Evolutionary conservation across 768 basidiomycete species (phyloP), one percentile per base, ranked within the genome.

Genomic region (Mycena belliarum): DNA sequence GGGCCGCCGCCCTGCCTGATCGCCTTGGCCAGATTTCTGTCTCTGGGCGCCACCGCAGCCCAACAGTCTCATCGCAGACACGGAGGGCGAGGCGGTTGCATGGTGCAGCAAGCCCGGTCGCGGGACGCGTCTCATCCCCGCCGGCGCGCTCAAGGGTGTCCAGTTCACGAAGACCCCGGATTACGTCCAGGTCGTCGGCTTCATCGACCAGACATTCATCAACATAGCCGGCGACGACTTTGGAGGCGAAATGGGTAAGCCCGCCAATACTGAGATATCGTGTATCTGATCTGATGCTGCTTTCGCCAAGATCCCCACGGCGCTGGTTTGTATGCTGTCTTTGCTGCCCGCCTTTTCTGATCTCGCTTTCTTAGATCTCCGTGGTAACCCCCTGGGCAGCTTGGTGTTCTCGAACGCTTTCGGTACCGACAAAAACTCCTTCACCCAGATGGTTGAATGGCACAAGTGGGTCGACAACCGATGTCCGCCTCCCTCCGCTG

Each of bases 321-420:
- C 56, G 87, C 88, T 59, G 89, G 91, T 68, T 52, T 35, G 62
- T 62, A 52, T 55, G 62, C 16, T 55, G 47, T 50, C 4, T 12
- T 38, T 16, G 3, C 9, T 35, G 35, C 26, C 53, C 15, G 12
- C 35, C 20, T 41, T 21, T 35, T 28, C 24, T 6, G 25, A n/a
- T 7, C 45, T 41, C 15, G 47, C 18, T 41, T 14, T 20, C 21
- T 18, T 52, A 59, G 49, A 57, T 49, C 21, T 56, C 43, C 55
- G 87, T 60, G 92, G 91, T n/a, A 94, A 92, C 74, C 89, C 89
- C 4, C 75, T 90, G 25, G 91, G 91, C 61, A 88, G 83, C 47
- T 69, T 91, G 25, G 55, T 90, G 41, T 93, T 80, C 75, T 84
- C 88, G 0, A 85, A 74, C 57, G 79, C 73, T 12, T 86, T 78